Evolutionary conservation across 2,329 filamentous ascomycete genomes (phyloP), one percentile per base, ranked within the genome.

Genomic region (Pseudogymnoascus pannorum): DNA sequence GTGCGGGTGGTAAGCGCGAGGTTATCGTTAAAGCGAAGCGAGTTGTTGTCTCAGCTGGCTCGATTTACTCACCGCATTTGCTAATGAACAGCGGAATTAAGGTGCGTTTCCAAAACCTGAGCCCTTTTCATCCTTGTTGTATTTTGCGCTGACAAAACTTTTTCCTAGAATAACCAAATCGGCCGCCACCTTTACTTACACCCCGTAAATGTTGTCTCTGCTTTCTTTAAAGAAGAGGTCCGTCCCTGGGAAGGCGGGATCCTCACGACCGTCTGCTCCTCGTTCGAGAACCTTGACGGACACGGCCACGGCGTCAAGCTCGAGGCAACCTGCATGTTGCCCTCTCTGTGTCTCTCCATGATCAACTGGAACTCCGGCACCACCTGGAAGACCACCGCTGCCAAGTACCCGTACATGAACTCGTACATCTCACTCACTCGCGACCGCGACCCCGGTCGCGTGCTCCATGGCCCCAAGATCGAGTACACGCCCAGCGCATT

Each of bases 131-230:
- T 31, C 60, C 33, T 26, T 40, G 22, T 24, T 11, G 31, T 33
- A 20, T 20, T 12, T 12, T 9, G 11, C 33, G 12, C 31, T 61
- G n/a, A 54, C n/a, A 26, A 38, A 24, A 2, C 26, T 14, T 9
- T 11, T 8, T n/a, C 22, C 3, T 38, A 71, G 77, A 96, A 96
- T 71, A 80, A 80, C 3, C 87, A 96, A 61, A 87, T 97, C 64
- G 93, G 93, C 24, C 82, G 81, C 6, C 90, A 97, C 68, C 82
- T 97, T 3, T 80, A 94, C 68, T 74, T 96, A 0, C 93, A 97
- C 70, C 93, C 92, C 1, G 87, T 86, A 69, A 81, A 79, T 68
- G 71, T 79, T 7, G 68, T 86, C 5, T 72, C 73, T 3, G 88
- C 82, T 2, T 78, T 86, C n/a, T 92, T 87, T 72, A 79, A 87